A percentile compares a stretch with the other conserved stretches of the same genome.
phyloP scores from a whole-genome alignment of 352 stramenopile genomes.

The Phytopythium delawarense region DNA sequence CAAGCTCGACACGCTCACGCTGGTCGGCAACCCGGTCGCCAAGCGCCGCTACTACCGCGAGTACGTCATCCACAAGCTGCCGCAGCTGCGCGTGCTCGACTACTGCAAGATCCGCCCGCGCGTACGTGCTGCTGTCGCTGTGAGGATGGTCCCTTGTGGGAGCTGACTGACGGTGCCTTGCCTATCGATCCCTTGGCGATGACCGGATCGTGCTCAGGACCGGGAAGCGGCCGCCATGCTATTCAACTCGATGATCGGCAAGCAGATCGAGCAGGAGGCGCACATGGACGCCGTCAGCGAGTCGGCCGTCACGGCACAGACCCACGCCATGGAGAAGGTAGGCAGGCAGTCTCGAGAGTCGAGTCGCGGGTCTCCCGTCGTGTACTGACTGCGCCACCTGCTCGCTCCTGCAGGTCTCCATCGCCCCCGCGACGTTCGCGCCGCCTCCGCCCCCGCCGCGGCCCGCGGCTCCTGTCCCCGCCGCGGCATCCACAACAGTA shows the following conservation, averaged over 20 bases:
- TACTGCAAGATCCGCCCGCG: constrained; percentile 79
- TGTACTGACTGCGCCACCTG: neutral
- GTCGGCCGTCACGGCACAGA: constrained; percentile 20
- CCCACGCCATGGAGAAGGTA: constrained; percentile 43
- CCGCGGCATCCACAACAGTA: constrained; percentile 1
- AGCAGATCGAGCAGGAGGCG: constrained; percentile 57
- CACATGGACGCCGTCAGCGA: constrained; percentile 31
- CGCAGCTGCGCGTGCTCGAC: constrained; percentile 84
- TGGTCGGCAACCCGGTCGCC: constrained; percentile 89
- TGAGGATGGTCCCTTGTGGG: neutral
- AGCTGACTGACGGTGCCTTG: neutral
- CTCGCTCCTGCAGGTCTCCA: constrained; percentile 13
- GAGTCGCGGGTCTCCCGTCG: too few relatives aligned
- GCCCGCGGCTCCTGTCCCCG: neutral
- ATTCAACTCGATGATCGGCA: constrained; percentile 71
- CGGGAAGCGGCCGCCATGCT: constrained; percentile 67
- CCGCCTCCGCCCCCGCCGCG: constrained; percentile 27
- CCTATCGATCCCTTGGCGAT: neutral
- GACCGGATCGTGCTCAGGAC: constrained; percentile 38
- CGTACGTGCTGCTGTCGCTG: constrained; percentile 25
- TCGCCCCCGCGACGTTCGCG: constrained; percentile 20
- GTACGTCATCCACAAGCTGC: constrained; percentile 90
- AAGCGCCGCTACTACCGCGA: constrained; percentile 90
- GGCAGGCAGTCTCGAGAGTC: too few relatives aligned
- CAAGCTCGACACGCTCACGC: constrained; percentile 83